Conservation (phyloP, 2,329 filamentous ascomycete genomes). For the Epichloe typhina region DNA sequence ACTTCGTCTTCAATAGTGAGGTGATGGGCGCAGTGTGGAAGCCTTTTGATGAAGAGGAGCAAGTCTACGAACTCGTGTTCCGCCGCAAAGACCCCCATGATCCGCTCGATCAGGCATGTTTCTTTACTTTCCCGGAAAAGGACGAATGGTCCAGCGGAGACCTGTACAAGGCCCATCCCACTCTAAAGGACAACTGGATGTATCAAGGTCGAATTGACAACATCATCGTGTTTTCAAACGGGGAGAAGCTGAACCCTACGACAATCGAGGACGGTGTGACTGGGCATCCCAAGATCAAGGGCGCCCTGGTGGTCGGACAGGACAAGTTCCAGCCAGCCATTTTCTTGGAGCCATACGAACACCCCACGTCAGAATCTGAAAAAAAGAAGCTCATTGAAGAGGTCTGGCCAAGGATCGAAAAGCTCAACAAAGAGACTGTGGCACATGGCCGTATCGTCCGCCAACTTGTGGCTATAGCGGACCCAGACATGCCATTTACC, state of each 20-base stretch:
- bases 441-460: conserved; percentile 32
- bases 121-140: conserved; percentile 22
- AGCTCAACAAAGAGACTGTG: conserved; percentile 29
- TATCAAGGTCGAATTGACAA: conserved; percentile 26
- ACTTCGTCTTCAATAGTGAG: conserved; percentile 28
- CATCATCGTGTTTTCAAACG: conserved; percentile 27
- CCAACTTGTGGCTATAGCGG: conserved; percentile 25
- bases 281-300: conserved; percentile 16
- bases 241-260: conserved; percentile 29
- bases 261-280: conserved; percentile 21
- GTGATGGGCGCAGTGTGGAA: conserved; percentile 29
- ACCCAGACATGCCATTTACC: conserved; percentile 27
- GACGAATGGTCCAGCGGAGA: conserved; percentile 24
- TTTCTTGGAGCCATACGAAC: conserved; percentile 29
- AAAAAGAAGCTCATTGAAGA: conserved; percentile 22
- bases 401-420: conserved; percentile 30
- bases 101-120: conserved; percentile 20
- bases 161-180: conserved; percentile 24
- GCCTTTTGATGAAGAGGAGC: conserved; percentile 2
- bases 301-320: conserved; percentile 27
- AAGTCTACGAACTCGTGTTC: conserved; percentile 20
- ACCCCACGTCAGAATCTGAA: conserved; percentile 14
- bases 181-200: conserved; percentile 19
- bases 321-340: conserved; percentile 33
- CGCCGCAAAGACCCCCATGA: conserved; percentile 23